Percentiles rank a stretch among this genome's conserved stretches.
Conservation (phyloP, 352 stramenopile species). For the Thraustochytrium striatum region DNA sequence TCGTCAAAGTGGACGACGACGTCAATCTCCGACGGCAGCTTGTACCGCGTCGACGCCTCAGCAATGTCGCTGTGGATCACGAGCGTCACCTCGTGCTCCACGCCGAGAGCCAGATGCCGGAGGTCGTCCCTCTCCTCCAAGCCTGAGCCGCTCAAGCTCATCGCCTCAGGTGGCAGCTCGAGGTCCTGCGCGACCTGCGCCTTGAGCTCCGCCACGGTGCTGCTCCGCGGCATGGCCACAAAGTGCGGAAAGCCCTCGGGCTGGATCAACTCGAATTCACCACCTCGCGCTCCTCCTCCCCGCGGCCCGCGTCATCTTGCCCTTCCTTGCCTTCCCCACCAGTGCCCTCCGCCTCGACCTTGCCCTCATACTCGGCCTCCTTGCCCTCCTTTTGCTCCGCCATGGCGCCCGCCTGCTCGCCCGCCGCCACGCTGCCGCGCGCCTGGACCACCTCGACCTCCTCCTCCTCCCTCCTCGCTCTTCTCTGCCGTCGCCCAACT, state of each 20-base stretch:
- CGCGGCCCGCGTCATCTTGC: neutral
- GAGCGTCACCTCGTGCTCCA: neutral
- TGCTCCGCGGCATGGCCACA: conserved; percentile 61
- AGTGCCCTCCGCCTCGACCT: neutral
- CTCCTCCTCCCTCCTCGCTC: too few species aligned
- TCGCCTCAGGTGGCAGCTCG: conserved; percentile 28
- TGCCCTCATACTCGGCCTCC: neutral
- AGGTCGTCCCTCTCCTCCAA: conserved; percentile 64
- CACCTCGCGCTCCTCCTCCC: neutral
- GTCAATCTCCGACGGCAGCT: neutral
- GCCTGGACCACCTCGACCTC: too few species aligned
- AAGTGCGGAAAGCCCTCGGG: conserved; percentile 69
- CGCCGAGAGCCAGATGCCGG: conserved; percentile 45
- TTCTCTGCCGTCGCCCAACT: too few species aligned
- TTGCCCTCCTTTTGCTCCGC: neutral
- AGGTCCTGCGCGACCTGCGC: conserved; percentile 56
- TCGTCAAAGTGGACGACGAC: conserved; percentile 31
- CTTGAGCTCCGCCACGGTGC: conserved; percentile 61
- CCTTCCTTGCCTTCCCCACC: neutral
- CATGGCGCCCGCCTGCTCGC: too few species aligned
- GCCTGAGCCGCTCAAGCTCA: conserved; percentile 55
- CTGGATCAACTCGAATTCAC: conserved; percentile 58
- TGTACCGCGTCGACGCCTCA: neutral
- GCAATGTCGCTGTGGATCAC: neutral
- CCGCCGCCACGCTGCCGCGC: too few species aligned